A percentile compares a stretch with the other conserved stretches of the same genome.
Evolutionary conservation across 352 stramenopile species (phyloP).

Genomic region (Phytophthora foliorum): DNA sequence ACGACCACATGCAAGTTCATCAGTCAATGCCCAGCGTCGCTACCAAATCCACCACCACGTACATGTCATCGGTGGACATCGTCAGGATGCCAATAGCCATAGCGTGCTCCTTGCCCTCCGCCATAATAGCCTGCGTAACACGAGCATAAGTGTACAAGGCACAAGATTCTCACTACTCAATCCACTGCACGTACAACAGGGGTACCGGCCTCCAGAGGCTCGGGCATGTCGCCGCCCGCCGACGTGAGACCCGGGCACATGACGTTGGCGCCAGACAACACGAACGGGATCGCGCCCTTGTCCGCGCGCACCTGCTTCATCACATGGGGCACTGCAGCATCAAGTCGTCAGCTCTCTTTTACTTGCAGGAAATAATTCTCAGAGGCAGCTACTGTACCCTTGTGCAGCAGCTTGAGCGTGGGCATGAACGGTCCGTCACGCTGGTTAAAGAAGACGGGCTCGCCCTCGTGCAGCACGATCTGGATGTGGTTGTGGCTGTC

Average conservation of each 20-base stretch:
- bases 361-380: not conserved
- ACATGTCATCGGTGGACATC: constrained; percentile 98
- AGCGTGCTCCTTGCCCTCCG: constrained; percentile 97
- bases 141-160: constrained; percentile 3
- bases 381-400: constrained; percentile 59
- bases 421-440: constrained; percentile 98
- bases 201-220: constrained; percentile 84
- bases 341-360: not conserved
- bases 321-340: constrained; percentile 82
- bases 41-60: constrained; percentile 23
- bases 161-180: not conserved
- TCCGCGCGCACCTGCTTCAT: constrained; percentile 96
- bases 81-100: constrained; percentile 97
- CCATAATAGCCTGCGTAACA: constrained; percentile 92
- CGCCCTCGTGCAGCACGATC: constrained; percentile 88
- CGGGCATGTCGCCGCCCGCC: constrained; percentile 93
- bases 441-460: constrained; percentile 97
- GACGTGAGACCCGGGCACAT: constrained; percentile 99
- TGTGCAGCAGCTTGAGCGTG: constrained; percentile 96
- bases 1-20: not conserved
- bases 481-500: constrained; percentile 92
- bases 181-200: constrained; percentile 74
- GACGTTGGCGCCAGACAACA: constrained; percentile 98
- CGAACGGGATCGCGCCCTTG: constrained; percentile 98
- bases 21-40: constrained; percentile 1